phyloP scores from a whole-genome alignment of 1,284 basidiomycete genomes.

The Athelia sp. region DNA sequence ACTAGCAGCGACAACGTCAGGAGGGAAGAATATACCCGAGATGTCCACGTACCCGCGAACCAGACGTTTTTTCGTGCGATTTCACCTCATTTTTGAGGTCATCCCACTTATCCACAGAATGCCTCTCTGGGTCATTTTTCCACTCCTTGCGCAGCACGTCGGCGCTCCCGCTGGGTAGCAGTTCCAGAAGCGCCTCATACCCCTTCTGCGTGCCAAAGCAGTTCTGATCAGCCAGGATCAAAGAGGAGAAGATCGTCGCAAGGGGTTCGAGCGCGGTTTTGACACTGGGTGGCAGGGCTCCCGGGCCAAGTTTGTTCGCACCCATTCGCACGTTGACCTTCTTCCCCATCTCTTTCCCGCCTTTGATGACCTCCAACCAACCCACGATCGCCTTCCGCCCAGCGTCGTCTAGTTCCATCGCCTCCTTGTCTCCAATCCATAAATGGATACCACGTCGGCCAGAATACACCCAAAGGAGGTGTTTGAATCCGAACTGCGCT shows the following conservation, averaged over 20 bases:
- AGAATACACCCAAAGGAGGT: conserved; percentile 97
- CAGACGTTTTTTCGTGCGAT: conserved; percentile 23
- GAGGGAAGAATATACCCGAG: background rate
- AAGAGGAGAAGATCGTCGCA: conserved; percentile 52
- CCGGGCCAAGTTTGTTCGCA: conserved; percentile 22
- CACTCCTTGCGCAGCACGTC: conserved; percentile 55
- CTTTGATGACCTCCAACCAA: conserved; percentile 85
- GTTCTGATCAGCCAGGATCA: conserved; percentile 85
- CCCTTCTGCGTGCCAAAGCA: conserved; percentile 73
- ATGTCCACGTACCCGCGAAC: conserved; percentile 26
- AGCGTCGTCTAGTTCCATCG: conserved; percentile 88
- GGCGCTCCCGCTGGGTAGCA: conserved; percentile 58
- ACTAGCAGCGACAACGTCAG: conserved; percentile 21
- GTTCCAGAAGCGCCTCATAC: conserved; percentile 70
- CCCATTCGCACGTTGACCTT: conserved; percentile 71
- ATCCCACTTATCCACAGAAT: conserved; percentile 70
- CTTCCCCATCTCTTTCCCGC: conserved; percentile 79
- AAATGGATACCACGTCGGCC: conserved; percentile 97
- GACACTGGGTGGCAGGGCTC: conserved; percentile 66
- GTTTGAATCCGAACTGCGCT: conserved; percentile 79
- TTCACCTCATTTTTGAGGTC: conserved; percentile 48
- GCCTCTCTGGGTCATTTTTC: conserved; percentile 47
- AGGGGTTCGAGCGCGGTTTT: conserved; percentile 50
- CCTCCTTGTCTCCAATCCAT: conserved; percentile 92
- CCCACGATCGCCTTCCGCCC: conserved; percentile 83